Conservation (phyloP, 2,329 filamentous ascomycete species). For the Exophiala alcalophila region DNA sequence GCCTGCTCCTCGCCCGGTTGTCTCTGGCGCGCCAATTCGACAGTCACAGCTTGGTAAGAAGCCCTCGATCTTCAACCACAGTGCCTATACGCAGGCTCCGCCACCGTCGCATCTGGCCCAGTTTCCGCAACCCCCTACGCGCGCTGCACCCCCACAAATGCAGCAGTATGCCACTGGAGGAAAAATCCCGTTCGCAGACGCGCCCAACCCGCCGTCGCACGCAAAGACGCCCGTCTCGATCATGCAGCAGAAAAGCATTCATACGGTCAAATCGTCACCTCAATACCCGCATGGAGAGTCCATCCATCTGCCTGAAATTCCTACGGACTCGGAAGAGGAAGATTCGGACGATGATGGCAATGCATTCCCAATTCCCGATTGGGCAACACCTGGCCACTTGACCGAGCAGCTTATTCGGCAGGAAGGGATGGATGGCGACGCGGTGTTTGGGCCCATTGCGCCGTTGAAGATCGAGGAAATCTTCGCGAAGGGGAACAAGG, state of each 20-base stretch:
- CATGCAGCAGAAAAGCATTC: slow-evolving; percentile 29
- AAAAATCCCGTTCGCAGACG: slow-evolving; percentile 84
- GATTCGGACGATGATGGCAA: slow-evolving; percentile 60
- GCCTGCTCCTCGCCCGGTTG: slow-evolving; percentile 63
- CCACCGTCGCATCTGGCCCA: slow-evolving; percentile 59
- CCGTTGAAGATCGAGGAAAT: slow-evolving; percentile 95
- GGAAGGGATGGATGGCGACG: slow-evolving; percentile 76
- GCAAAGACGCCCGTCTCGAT: slow-evolving; percentile 35
- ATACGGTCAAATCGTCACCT: slow-evolving; percentile 58
- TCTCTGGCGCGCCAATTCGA: slow-evolving; percentile 73
- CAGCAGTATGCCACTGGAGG: slow-evolving; percentile 75
- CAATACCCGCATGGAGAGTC: slow-evolving; percentile 84
- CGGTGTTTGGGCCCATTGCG: slow-evolving; percentile 83
- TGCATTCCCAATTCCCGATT: slow-evolving; percentile 67
- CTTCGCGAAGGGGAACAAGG: slow-evolving; percentile 78
- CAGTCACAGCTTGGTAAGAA: slow-evolving; percentile 71
- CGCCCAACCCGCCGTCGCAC: slow-evolving; percentile 61
- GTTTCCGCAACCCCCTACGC: slow-evolving; percentile 62
- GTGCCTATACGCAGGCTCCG: slow-evolving; percentile 40
- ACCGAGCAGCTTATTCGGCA: slow-evolving; percentile 72
- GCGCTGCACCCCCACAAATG: slow-evolving; percentile 74
- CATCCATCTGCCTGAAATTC: slow-evolving; percentile 91
- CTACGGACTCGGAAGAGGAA: slow-evolving; percentile 89
- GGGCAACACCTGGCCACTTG: slow-evolving; percentile 86
- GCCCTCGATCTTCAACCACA: slow-evolving; percentile 40